phyloP scores from a whole-genome alignment of 2,329 filamentous ascomycete species.

The Diaporthe vaccinii region DNA sequence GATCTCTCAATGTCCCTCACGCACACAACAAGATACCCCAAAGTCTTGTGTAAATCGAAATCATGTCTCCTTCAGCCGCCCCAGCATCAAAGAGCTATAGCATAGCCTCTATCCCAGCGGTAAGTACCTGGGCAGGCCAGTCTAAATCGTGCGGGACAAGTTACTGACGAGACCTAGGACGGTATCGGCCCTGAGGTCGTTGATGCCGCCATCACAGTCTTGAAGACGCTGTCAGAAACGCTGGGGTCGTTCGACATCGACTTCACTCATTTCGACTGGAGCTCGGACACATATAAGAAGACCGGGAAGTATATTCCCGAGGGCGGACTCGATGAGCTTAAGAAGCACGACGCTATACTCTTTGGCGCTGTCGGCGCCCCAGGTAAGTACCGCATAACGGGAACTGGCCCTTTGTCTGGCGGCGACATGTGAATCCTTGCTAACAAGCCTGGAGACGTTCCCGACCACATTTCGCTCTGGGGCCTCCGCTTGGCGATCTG shows the following conservation, averaged over 20 bases:
- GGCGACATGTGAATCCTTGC: not conserved
- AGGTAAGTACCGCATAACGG: constrained; percentile 36
- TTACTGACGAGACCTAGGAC: constrained; percentile 51
- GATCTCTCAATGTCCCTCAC: not conserved
- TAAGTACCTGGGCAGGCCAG: not conserved
- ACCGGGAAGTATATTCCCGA: constrained; percentile 76
- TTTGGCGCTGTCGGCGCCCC: constrained; percentile 51
- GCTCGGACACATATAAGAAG: constrained; percentile 74
- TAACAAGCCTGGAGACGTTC: constrained; percentile 59
- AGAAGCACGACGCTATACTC: constrained; percentile 48
- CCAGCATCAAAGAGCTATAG: constrained; percentile 49
- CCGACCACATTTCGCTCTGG: constrained; percentile 78
- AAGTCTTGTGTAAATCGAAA: not conserved
- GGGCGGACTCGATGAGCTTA: constrained; percentile 68
- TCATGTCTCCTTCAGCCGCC: constrained; percentile 38
- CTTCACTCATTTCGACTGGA: constrained; percentile 76
- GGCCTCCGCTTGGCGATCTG: constrained; percentile 73
- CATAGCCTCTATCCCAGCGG: constrained; percentile 71
- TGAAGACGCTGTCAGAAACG: constrained; percentile 65
- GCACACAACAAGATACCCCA: not conserved
- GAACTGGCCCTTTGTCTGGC: not conserved
- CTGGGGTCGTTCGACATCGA: constrained; percentile 71
- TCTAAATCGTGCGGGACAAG: not conserved
- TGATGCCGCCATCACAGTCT: constrained; percentile 69
- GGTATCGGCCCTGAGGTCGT: constrained; percentile 76